phyloP scores from a whole-genome alignment of 192 early-diverging fungal genomes.

The Thamnidium elegans region DNA sequence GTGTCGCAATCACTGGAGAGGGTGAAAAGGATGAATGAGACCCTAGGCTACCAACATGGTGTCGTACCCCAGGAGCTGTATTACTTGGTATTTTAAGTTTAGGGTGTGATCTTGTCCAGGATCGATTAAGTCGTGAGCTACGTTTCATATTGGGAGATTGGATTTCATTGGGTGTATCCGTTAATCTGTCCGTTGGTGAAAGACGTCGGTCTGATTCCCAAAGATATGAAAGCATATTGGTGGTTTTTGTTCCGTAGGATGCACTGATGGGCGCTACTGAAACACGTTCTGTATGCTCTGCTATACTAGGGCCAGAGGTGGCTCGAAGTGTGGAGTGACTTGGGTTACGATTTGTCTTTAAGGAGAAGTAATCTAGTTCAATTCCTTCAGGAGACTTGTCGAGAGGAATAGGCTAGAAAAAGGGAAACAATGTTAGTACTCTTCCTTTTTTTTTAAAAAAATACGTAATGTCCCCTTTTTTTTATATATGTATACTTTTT shows the following conservation, averaged over 20 bases:
- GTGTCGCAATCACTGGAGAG: background rate
- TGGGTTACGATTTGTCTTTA: constrained; percentile 7
- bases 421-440: no score
- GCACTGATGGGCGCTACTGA: constrained; percentile 2
- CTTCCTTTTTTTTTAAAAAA: background rate
- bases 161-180: background rate
- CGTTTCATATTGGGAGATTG: constrained; percentile 1
- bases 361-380: constrained; percentile 20
- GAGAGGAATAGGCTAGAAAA: background rate
- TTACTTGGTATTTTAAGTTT: constrained; percentile 28
- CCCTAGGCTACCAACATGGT: background rate
- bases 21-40: constrained; percentile 1
- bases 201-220: constrained; percentile 11
- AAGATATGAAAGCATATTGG: constrained; percentile 24
- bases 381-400: constrained; percentile 5
- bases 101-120: background rate
- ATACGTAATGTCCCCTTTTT: background rate
- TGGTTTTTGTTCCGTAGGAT: constrained; percentile 8
- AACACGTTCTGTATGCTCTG: background rate
- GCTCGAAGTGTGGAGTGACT: background rate
- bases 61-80: constrained; percentile 25
- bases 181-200: background rate
- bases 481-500: background rate
- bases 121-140: constrained; percentile 6
- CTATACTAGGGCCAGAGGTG: background rate